Percentiles rank a stretch among this genome's conserved stretches.
Evolutionary conservation across 2,329 filamentous ascomycete genomes (phyloP).

Genomic region (Xylaria hypoxylon): DNA sequence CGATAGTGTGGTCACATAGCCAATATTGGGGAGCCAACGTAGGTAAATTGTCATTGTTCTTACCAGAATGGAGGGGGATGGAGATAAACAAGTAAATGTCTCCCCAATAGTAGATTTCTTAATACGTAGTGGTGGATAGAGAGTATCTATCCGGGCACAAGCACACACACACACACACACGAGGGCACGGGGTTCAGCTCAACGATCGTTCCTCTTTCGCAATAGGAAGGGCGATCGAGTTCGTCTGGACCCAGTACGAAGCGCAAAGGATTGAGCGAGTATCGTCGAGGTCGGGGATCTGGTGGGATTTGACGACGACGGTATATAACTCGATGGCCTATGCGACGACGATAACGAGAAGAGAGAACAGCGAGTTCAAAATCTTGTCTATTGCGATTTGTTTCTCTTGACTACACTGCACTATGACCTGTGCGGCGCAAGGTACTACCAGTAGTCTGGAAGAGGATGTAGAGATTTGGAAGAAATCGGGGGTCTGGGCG

Average conservation of each 20-base stretch:
- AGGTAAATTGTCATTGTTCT: slow-evolving; percentile 44
- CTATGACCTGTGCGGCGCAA: slow-evolving; percentile 50
- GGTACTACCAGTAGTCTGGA: slow-evolving; percentile 34
- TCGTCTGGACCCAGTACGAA: slow-evolving; percentile 44
- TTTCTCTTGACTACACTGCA: slow-evolving; percentile 51
- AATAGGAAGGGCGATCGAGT: slow-evolving; percentile 41
- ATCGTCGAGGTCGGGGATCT: slow-evolving; percentile 49
- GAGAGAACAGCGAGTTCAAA: slow-evolving; percentile 33
- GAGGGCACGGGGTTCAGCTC: slow-evolving; percentile 42
- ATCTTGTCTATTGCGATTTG: slow-evolving; percentile 49
- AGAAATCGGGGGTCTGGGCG: slow-evolving; percentile 37
- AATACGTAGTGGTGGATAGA: slow-evolving; percentile 48
- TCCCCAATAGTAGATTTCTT: slow-evolving; percentile 71
- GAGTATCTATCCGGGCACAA: slow-evolving; percentile 40
- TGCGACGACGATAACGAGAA: slow-evolving; percentile 44
- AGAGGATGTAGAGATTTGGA: slow-evolving; percentile 31
- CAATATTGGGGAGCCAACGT: not conserved
- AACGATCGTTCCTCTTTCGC: slow-evolving; percentile 41
- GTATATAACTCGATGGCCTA: slow-evolving; percentile 47
- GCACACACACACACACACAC: slow-evolving; percentile 44
- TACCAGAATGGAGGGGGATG: slow-evolving; percentile 74
- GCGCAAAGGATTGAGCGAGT: slow-evolving; percentile 48
- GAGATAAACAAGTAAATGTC: slow-evolving; percentile 99
- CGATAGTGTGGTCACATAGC: not conserved
- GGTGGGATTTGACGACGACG: slow-evolving; percentile 48